A percentile compares a stretch with the other conserved stretches of the same genome.
These are phyloP conservation scores for Suzukiozyma palmioleophila DNA, from an alignment of 1,139 yeast species.

Conservation along the genomic window DNA sequence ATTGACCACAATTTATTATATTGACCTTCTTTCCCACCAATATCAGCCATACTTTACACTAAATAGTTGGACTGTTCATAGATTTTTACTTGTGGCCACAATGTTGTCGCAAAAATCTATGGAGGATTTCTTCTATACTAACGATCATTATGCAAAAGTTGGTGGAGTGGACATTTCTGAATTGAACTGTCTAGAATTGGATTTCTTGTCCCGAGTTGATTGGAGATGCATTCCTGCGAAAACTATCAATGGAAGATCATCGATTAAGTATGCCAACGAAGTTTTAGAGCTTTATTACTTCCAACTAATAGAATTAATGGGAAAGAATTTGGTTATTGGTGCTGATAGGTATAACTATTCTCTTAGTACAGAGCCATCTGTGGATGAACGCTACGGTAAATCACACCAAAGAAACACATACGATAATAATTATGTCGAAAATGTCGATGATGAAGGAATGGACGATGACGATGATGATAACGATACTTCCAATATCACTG, in stretches of 20 bases:
- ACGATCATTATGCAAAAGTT: slow-evolving; percentile 89
- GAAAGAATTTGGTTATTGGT: slow-evolving; percentile 22
- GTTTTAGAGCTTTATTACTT: slow-evolving; percentile 57
- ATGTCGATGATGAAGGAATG: slow-evolving; percentile 9
- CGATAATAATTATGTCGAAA: slow-evolving; percentile 11
- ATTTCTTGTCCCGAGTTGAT: slow-evolving; percentile 74
- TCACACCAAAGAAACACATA: slow-evolving; percentile 9
- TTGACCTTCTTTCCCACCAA: slow-evolving; percentile 75
- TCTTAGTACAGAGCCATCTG: neutral
- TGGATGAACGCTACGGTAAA: slow-evolving; percentile 6
- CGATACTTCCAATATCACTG: slow-evolving; percentile 7
- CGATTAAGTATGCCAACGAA: slow-evolving; percentile 33
- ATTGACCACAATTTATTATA: slow-evolving; percentile 78
- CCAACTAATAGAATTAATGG: slow-evolving; percentile 61
- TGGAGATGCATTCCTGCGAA: slow-evolving; percentile 53
- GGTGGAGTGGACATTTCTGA: slow-evolving; percentile 91
- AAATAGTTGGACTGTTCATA: slow-evolving; percentile 88
- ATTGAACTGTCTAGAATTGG: slow-evolving; percentile 81
- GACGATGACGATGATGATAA: slow-evolving; percentile 12
- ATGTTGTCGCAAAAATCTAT: slow-evolving; percentile 89
- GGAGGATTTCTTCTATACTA: slow-evolving; percentile 92
- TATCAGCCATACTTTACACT: slow-evolving; percentile 75
- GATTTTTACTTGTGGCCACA: slow-evolving; percentile 86
- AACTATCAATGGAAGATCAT: slow-evolving; percentile 22
- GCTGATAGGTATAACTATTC: neutral